Evolutionary conservation across 2,329 filamentous ascomycete species (phyloP), one percentile per base, ranked within the genome.

Genomic region (Aspergillus melleus): DNA sequence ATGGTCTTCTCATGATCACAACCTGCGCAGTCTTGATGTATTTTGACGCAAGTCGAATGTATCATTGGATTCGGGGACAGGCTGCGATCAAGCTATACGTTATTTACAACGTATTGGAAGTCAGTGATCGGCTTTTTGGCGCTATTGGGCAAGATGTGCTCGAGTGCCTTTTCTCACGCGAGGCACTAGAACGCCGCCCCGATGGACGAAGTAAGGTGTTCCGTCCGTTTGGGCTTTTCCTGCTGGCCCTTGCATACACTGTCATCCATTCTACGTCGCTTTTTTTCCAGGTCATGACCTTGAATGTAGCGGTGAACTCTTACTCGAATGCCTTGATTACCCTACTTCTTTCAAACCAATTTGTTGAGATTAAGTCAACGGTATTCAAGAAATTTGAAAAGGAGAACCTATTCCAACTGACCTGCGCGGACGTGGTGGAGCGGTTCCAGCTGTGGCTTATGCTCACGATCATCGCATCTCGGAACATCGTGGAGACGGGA

Each of bases 371-470:
- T 81, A 99, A 99, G 73, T 91, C 91, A 61, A 96, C 93, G 0
- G 96, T 99, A 0, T 99, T 99, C 82, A 98, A 99, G 80, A 95
- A 94, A 61, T 96, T 98, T 64, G 95, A 99, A 70, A 98, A 97
- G 74, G 95, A 99, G 72, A 98, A 96, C 66, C 81, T 96, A 0
- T 99, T 99, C 72, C 95, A 99, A 74, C 83, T 99, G 14, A 96
- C 94, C 0, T 99, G 95, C 66, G 94, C 95, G 4, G 95, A 99
- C 72, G 89, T 99, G 36, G 95, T 99, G 1, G 95, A 99, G 77
- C 87, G 95, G 1, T 99, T 99, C 70, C 95, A 99, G 71, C 85
- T 99, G 1, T 98, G 94, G 92, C 86, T 99, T 51, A 98, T 99
- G 89, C 84, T 99, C 1, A 84, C 95, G 64, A 97, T 99, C 71